These are phyloP conservation scores for Volvox carteri DNA, from an alignment of 163 green algal species.

Conservation along the genomic window DNA sequence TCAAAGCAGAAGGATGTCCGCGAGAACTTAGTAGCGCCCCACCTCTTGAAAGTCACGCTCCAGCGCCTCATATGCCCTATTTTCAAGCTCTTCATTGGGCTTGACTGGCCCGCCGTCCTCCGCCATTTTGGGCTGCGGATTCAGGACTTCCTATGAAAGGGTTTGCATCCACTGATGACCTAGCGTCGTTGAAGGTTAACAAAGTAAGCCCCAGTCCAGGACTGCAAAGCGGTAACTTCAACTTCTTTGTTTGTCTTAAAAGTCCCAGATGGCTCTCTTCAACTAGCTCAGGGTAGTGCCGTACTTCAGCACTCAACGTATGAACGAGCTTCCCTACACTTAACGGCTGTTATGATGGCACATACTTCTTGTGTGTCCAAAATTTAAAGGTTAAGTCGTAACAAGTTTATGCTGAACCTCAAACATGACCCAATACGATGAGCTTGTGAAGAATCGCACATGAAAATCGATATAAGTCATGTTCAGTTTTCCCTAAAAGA, in stretches of 20 bases:
- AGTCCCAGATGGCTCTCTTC: neutral
- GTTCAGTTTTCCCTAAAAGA: neutral
- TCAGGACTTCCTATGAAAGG: conserved; percentile 15
- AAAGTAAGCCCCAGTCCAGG: neutral
- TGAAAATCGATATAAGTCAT: neutral
- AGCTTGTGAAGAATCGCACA: neutral
- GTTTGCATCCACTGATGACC: neutral
- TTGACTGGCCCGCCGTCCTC: conserved; percentile 37
- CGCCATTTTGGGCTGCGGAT: conserved; percentile 39
- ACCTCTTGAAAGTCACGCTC: conserved; percentile 89
- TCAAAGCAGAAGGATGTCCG: neutral
- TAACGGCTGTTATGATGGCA: neutral
- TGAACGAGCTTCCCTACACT: too few species aligned
- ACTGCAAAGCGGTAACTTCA: neutral
- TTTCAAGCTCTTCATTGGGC: conserved; percentile 53
- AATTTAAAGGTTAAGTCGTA: neutral
- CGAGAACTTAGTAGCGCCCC: conserved; percentile 53
- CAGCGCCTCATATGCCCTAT: conserved; percentile 75
- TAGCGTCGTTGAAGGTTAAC: neutral
- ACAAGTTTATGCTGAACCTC: neutral
- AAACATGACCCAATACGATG: conserved; percentile 7
- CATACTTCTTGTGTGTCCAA: neutral
- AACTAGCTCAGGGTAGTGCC: neutral
- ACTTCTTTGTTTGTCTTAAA: too few species aligned
- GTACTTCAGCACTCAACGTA: neutral